Conservation (phyloP, 441 rosid species). For the Eruca vesicaria region DNA sequence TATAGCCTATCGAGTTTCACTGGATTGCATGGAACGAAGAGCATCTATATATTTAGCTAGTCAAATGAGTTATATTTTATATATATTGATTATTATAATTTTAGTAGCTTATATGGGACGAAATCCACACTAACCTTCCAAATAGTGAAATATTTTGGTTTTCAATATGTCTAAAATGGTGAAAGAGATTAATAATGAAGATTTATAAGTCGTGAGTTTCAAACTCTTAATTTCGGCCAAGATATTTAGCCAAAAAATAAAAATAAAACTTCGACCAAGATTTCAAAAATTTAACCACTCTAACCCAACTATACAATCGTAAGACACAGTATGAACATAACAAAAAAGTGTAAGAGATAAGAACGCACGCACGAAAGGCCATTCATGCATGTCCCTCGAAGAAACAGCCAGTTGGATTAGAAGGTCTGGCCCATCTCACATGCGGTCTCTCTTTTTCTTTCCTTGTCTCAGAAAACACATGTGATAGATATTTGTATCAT, state of each 20-base stretch:
- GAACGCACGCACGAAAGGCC: not conserved
- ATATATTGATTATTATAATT: no score
- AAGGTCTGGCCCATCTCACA: slow-evolving; percentile 42
- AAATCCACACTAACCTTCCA: not conserved
- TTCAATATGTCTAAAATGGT: not conserved
- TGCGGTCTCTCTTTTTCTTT: not conserved
- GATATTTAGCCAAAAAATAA: no score
- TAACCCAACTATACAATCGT: not conserved
- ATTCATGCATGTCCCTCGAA: slow-evolving; percentile 35
- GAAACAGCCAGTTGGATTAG: slow-evolving; percentile 32
- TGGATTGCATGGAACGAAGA: no score
- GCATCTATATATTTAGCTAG: not conserved
- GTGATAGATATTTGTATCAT: not conserved
- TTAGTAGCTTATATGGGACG: not conserved
- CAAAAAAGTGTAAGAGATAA: not conserved
- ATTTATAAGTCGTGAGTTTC: not conserved
- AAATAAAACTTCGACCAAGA: no score
- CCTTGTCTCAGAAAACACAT: not conserved
- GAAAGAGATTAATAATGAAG: not conserved
- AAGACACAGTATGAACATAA: not conserved
- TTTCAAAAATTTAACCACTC: not conserved
- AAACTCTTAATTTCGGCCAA: not conserved
- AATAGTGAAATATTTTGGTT: not conserved
- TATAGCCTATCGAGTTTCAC: no score
- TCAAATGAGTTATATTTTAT: no score